These are phyloP conservation scores for Syzygium grande DNA, from an alignment of 345 rosid genomes.

Conservation along the genomic window DNA sequence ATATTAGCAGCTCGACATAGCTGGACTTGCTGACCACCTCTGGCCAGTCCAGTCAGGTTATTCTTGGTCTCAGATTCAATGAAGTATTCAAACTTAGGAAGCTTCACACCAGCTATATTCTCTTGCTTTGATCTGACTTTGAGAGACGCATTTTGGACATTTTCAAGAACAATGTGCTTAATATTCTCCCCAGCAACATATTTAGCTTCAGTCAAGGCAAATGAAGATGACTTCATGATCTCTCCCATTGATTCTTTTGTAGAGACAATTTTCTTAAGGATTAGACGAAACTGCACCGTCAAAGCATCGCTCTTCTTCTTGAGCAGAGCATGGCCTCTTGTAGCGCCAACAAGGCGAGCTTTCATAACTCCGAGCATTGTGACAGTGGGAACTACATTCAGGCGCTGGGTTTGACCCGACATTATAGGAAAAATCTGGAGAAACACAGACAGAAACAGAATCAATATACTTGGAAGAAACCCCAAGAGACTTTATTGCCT, in stretches of 20 bases:
- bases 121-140: conserved; percentile 11
- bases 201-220: conserved; percentile 12
- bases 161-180: conserved; percentile 12
- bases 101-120: conserved; percentile 17
- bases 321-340: conserved; percentile 16
- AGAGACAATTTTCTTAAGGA: conserved; percentile 14
- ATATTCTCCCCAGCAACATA: conserved; percentile 15
- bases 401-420: conserved; percentile 11
- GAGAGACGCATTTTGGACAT: conserved; percentile 8
- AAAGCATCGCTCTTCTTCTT: conserved; percentile 17
- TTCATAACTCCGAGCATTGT: conserved; percentile 15
- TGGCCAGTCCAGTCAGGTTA: conserved; percentile 13
- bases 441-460: background rate
- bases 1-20: conserved; percentile 9
- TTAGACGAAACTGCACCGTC: conserved; percentile 12
- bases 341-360: conserved; percentile 15
- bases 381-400: conserved; percentile 17
- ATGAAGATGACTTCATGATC: conserved; percentile 11
- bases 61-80: conserved; percentile 10
- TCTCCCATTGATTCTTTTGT: conserved; percentile 16
- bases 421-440: background rate
- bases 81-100: conserved; percentile 11
- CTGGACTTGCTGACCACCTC: conserved; percentile 14
- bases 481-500: background rate
- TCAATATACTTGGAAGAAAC: background rate